Evolutionary conservation across 2,329 filamentous ascomycete genomes (phyloP), one percentile per base, ranked within the genome.

Genomic region (Nectriaceae sp.): DNA sequence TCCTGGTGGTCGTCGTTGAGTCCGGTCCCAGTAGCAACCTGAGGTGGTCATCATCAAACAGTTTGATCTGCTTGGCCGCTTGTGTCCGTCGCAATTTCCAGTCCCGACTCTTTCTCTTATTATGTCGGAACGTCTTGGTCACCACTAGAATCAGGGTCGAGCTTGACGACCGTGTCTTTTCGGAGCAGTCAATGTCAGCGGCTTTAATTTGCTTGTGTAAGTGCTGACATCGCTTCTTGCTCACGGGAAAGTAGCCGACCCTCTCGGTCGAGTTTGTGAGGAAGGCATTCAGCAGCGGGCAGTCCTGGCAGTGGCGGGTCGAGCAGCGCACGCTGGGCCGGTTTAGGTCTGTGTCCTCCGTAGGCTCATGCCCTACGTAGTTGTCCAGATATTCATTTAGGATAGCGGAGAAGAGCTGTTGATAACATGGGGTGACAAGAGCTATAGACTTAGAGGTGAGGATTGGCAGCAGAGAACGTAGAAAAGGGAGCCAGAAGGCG

Each of bases 401-500:
- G 5, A 66, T 5, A 10, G 36, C 39, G 1, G 55, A 49, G 18
- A 62, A 66, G 13, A 69, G 47, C 6, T 52, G 19, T 18, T 55
- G 59, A 48, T 62, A 68, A 11, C 16, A 42, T 6, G 52, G 47
- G 0, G 44, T 46, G 11, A 45, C 40, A 4, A 64, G 44, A 0
- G 54, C 26, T 3, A 55, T 42, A 2, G 43, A 18, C 4, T 45
- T 35, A 13, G 43, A 37, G 5, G 47, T 41, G 21, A 66, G 47
- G 4, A 49, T 4, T 5, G 18, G 4, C 0, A 61, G 19, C 4
- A 69, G 47, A 4, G 41, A 38, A 15, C 40, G 56, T 3, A 70
- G 47, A 10, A 69, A 57, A 1, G 65, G 65, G 3, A 70, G 37
- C 68, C 68, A 71, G 1, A 68, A 31, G 2, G 3, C 11, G 2